phyloP scores from a whole-genome alignment of 2,329 filamentous ascomycete species.

The Fusarium compactum region DNA sequence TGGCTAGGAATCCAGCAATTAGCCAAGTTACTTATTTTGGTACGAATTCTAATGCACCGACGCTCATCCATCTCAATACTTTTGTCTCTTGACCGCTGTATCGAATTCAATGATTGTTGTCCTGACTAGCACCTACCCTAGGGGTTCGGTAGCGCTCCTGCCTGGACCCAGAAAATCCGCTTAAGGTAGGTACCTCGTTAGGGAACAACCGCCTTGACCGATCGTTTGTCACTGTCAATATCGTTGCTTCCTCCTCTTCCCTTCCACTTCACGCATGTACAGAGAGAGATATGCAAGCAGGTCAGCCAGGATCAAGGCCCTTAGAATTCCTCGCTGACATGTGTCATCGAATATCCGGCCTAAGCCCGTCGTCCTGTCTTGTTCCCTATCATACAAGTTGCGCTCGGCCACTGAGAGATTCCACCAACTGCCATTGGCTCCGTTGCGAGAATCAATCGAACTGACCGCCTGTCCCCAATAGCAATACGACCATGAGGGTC shows the following conservation, averaged over 20 bases:
- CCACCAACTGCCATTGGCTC: conserved; percentile 25
- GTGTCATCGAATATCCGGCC: conserved; percentile 33
- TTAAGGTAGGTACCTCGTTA: conserved; percentile 15
- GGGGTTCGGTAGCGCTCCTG: neutral
- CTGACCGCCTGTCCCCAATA: conserved; percentile 19
- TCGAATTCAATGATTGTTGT: conserved; percentile 33
- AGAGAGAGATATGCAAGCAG: conserved; percentile 8
- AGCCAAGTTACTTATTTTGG: conserved; percentile 5
- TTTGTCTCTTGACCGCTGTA: conserved; percentile 32
- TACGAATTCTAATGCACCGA: neutral
- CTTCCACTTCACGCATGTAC: neutral
- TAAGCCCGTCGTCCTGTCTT: conserved; percentile 33
- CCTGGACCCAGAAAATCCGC: conserved; percentile 34
- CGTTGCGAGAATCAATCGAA: conserved; percentile 19
- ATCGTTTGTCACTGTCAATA: conserved; percentile 15
- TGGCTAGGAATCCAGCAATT: neutral
- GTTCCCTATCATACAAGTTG: neutral
- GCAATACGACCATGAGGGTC: conserved; percentile 21
- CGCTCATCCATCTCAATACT: conserved; percentile 17
- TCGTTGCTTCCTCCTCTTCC: conserved; percentile 6
- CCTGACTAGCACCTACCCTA: conserved; percentile 33
- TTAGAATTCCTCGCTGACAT: conserved; percentile 29
- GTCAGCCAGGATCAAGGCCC: conserved; percentile 41
- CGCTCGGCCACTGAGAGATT: conserved; percentile 20
- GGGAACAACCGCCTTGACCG: conserved; percentile 28